These are phyloP conservation scores for Cochlearia excelsa DNA, from an alignment of 345 rosid genomes.

Conservation along the genomic window DNA sequence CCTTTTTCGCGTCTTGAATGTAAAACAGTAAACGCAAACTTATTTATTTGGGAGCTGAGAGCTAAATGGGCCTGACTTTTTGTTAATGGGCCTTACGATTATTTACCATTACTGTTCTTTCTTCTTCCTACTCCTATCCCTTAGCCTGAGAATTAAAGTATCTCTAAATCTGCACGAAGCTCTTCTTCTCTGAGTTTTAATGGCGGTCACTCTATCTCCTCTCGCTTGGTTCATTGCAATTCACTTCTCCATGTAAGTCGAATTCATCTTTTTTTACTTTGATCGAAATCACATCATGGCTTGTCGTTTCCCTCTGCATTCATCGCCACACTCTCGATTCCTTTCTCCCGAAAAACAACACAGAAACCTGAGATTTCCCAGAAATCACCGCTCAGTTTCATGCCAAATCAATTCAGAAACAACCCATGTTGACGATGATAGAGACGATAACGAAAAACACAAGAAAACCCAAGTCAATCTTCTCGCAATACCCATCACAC, in stretches of 20 bases:
- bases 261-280: background rate
- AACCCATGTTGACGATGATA: slow-evolving; percentile 15
- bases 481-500: slow-evolving; percentile 62
- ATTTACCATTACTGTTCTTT: background rate
- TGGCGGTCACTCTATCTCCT: slow-evolving; percentile 30
- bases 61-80: slow-evolving; percentile 11
- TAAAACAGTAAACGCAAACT: background rate
- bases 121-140: slow-evolving; percentile 25
- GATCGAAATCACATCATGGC: slow-evolving; percentile 35
- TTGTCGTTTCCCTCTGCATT: slow-evolving; percentile 44
- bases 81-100: slow-evolving; percentile 16
- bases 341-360: slow-evolving; percentile 31
- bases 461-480: slow-evolving; percentile 42
- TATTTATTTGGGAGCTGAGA: background rate
- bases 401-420: slow-evolving; percentile 38
- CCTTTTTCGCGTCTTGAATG: background rate
- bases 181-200: slow-evolving; percentile 22
- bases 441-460: slow-evolving; percentile 27
- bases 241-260: slow-evolving; percentile 39
- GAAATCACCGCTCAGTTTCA: slow-evolving; percentile 33
- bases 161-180: too few species aligned
- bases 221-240: slow-evolving; percentile 16
- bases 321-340: slow-evolving; percentile 32
- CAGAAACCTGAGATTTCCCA: slow-evolving; percentile 23
- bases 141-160: background rate